Percentiles rank a stretch among this genome's conserved stretches.
phyloP scores from a whole-genome alignment of 345 rosid genomes.

The Euphorbia lathyris region DNA sequence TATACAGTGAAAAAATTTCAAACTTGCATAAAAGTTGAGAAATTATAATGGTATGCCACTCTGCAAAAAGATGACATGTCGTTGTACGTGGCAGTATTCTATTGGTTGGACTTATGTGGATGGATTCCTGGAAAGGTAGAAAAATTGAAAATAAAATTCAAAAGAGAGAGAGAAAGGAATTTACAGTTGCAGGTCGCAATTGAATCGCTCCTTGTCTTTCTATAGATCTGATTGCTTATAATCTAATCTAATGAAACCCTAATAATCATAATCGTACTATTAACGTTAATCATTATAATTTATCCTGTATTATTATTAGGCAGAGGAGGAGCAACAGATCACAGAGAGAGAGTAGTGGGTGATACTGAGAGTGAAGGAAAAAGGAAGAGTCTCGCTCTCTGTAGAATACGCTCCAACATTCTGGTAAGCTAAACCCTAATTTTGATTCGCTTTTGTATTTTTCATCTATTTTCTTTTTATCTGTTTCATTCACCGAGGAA shows the following conservation, averaged over 20 bases:
- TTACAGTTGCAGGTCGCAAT: conserved; percentile 10
- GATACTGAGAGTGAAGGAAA: background rate
- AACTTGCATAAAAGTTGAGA: too few species aligned
- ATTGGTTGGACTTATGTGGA: background rate
- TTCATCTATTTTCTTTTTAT: too few species aligned
- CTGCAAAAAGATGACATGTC: background rate
- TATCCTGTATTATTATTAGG: background rate
- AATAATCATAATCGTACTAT: background rate
- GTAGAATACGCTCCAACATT: background rate
- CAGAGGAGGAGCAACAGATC: background rate
- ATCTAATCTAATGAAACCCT: background rate
- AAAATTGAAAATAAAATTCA: background rate
- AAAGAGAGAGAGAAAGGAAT: background rate
- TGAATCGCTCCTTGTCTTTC: conserved; percentile 22
- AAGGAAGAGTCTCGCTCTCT: background rate
- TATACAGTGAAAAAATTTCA: background rate
- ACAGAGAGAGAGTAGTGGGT: background rate
- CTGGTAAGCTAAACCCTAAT: conserved; percentile 3
- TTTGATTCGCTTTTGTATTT: background rate
- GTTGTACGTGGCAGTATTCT: background rate
- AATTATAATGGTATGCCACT: background rate
- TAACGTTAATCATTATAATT: background rate
- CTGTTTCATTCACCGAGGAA: too few species aligned
- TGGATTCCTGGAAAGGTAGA: too few species aligned
- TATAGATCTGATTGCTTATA: conserved; percentile 12